Percentiles rank a stretch among this genome's conserved stretches.
phyloP scores from a whole-genome alignment of 495 filamentous ascomycete genomes.

The Neohortaea acidophila region DNA sequence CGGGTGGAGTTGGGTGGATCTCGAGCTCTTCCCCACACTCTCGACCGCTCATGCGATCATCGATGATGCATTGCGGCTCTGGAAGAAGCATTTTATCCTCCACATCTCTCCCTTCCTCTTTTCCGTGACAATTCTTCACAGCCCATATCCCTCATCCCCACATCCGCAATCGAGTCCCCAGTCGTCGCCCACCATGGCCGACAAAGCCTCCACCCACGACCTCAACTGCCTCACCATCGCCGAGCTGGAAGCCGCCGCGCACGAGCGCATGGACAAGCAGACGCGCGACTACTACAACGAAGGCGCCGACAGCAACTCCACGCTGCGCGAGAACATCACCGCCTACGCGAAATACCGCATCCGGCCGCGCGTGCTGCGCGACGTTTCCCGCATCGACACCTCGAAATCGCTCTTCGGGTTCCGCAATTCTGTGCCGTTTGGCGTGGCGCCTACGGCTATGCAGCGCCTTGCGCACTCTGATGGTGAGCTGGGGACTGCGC shows the following conservation, averaged over 20 bases:
- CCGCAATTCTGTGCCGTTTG: conserved; percentile 14
- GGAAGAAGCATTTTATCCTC: too few species aligned
- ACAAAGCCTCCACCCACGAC: too few species aligned
- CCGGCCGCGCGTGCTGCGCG: conserved; percentile 19
- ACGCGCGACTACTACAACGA: conserved; percentile 36
- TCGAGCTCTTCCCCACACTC: too few species aligned
- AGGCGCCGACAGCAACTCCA: conserved; percentile 30
- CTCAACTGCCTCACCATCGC: conserved; percentile 21
- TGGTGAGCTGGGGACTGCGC: conserved; percentile 18
- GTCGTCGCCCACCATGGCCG: too few species aligned
- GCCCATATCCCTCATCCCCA: too few species aligned
- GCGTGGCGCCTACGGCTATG: conserved; percentile 22
- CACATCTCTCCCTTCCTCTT: too few species aligned
- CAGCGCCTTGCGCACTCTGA: conserved; percentile 19
- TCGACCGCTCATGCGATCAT: too few species aligned
- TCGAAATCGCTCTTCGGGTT: conserved; percentile 14
- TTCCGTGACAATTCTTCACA: too few species aligned
- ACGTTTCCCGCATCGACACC: conserved; percentile 16
- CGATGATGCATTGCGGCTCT: too few species aligned
- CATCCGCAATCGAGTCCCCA: too few species aligned
- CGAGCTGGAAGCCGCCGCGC: conserved; percentile 17
- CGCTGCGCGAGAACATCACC: conserved; percentile 18
- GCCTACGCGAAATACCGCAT: conserved; percentile 23
- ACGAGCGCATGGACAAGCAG: conserved; percentile 20
- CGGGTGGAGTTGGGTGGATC: too few species aligned